These are phyloP conservation scores for Trichoderma parareesei DNA, from an alignment of 495 filamentous ascomycete species.

Conservation along the genomic window DNA sequence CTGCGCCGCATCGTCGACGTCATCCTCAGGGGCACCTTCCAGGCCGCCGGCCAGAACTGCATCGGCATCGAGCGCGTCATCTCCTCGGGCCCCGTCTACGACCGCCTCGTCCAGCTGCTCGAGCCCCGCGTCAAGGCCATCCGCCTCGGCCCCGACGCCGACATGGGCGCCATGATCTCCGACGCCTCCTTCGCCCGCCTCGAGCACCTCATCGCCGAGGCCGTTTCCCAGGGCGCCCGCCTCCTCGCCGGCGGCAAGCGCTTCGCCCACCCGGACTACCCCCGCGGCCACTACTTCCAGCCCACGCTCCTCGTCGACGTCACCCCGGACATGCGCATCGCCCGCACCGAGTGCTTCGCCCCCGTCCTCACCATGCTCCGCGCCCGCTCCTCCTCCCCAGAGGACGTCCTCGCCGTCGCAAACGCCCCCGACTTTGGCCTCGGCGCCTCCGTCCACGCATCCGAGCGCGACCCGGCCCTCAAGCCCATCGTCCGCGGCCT, in stretches of 20 bases:
- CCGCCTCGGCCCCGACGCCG: slow-evolving; percentile 54
- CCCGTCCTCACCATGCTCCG: slow-evolving; percentile 81
- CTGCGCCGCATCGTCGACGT: slow-evolving; percentile 65
- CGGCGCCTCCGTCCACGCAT: slow-evolving; percentile 77
- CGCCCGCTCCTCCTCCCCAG: slow-evolving; percentile 41
- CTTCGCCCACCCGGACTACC: slow-evolving; percentile 57
- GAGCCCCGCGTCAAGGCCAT: slow-evolving; percentile 61
- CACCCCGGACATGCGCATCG: slow-evolving; percentile 67
- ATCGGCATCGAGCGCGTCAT: slow-evolving; percentile 94
- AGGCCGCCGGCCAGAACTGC: slow-evolving; percentile 96
- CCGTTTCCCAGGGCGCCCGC: slow-evolving; percentile 66
- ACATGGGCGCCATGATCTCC: slow-evolving; percentile 89
- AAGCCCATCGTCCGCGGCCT: slow-evolving; percentile 53
- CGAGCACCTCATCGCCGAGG: slow-evolving; percentile 65
- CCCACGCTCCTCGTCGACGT: slow-evolving; percentile 89
- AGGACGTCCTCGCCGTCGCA: slow-evolving; percentile 58
- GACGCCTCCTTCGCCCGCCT: slow-evolving; percentile 58
- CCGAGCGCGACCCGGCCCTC: slow-evolving; percentile 34
- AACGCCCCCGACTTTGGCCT: slow-evolving; percentile 74
- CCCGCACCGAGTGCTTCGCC: slow-evolving; percentile 85
- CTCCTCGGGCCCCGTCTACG: slow-evolving; percentile 65
- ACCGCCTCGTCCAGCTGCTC: slow-evolving; percentile 60
- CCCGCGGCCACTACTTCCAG: slow-evolving; percentile 79
- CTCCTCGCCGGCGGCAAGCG: slow-evolving; percentile 77
- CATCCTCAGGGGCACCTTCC: slow-evolving; percentile 86